Conservation (phyloP, 2,329 filamentous ascomycete species). For the Cadophora sp. region DNA sequence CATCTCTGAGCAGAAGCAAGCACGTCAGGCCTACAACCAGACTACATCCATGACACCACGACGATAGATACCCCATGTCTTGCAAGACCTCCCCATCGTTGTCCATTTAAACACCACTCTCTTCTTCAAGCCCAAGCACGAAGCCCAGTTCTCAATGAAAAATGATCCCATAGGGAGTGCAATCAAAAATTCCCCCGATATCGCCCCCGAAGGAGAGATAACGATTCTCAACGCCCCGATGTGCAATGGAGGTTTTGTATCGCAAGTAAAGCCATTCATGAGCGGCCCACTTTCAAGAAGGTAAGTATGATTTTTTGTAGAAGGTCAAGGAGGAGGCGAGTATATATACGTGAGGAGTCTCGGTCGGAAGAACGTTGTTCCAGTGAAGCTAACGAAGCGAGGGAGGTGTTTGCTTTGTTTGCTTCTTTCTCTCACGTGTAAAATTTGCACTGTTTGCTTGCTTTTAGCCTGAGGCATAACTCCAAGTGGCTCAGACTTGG, state of each 20-base stretch:
- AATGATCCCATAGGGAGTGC: not conserved
- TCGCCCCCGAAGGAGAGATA: constrained; percentile 15
- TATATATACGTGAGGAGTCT: no score
- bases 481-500: no score
- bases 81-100: not conserved
- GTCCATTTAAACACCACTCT: not conserved
- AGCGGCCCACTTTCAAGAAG: constrained; percentile 43
- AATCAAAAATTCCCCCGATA: constrained; percentile 18
- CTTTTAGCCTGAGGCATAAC: no score
- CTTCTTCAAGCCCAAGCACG: constrained; percentile 10
- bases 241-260: constrained; percentile 62
- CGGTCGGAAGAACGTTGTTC: not conserved
- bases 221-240: constrained; percentile 54
- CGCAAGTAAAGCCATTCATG: constrained; percentile 40
- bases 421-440: not conserved
- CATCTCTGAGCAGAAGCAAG: no score
- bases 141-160: constrained; percentile 9
- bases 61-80: not conserved
- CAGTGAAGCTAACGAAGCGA: not conserved
- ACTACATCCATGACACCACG: not conserved
- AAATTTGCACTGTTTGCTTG: no score
- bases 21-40: not conserved
- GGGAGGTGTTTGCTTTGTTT: not conserved
- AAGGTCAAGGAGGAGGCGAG: not conserved
- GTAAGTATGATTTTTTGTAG: constrained; percentile 41